Evolutionary conservation across 2,329 filamentous ascomycete species (phyloP), one percentile per base, ranked within the genome.

Genomic region (Venturiaceae sp.): DNA sequence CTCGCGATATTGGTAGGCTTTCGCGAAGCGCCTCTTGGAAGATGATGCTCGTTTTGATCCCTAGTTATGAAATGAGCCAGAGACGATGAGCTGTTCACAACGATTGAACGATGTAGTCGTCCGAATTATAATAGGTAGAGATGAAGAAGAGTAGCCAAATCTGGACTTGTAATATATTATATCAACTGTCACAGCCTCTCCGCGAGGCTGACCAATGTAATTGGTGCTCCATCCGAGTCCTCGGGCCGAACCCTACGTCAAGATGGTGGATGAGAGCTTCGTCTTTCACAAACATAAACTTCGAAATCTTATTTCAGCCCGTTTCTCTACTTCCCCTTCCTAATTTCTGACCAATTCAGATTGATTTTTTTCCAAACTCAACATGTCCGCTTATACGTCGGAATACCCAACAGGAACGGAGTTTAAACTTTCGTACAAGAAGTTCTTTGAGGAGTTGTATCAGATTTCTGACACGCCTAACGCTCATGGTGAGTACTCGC

Each of bases 361-460:
- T n/a, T n/a, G n/a, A n/a, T n/a, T n/a, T n/a, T n/a, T n/a, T n/a
- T n/a, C n/a, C n/a, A n/a, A n/a, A n/a, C n/a, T n/a, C 37, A 39
- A n/a, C 37, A 47, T 47, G 41, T 14, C 41, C 16, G 14, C 44
- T 26, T 73, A 73, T 64, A 58, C 65, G 34, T 72, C 70, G 54
- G 64, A 68, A 37, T 72, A 72, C 58, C 70, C 69, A 7, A 26
- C 66, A 19, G 58, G 55, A 30, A 60, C 68, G 36, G 61, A 64
- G 11, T 72, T 77, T 59, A 72, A 74, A 62, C 65, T 72, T 16
- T 69, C 68, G 50, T 77, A 72, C 65, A 71, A 69, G 58, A 61
- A 65, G 30, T 78, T 76, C 68, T 77, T 77, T 61, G 72, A 76
- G 62, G 64, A 69, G 44, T 79, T 79, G 66, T 79, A 79, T 62